These are phyloP conservation scores for Mycena leptocephala DNA, from an alignment of 768 basidiomycete genomes.

Conservation along the genomic window DNA sequence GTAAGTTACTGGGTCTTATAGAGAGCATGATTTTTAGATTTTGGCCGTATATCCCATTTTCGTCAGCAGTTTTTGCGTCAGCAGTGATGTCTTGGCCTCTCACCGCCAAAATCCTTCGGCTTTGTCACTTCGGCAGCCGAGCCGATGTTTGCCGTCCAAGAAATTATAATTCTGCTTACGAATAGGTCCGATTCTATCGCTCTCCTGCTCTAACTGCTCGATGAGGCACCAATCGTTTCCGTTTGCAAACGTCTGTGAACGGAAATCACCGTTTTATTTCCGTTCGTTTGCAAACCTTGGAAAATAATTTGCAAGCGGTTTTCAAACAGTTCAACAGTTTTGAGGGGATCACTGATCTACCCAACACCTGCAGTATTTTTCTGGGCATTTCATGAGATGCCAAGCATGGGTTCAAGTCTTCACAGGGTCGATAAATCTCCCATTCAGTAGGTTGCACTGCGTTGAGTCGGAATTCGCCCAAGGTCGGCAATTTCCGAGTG, in stretches of 20 bases:
- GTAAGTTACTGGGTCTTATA: no score
- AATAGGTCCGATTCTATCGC: no score
- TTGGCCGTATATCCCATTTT: no score
- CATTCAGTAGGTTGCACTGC: constrained; percentile 8
- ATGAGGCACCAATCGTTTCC: not conserved
- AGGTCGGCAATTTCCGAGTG: constrained; percentile 8
- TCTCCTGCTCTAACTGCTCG: no score
- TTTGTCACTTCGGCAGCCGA: no score
- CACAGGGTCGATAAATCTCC: not conserved
- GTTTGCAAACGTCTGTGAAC: not conserved
- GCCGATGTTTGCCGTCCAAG: no score
- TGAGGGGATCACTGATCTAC: not conserved
- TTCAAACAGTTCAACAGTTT: not conserved
- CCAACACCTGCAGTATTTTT: not conserved
- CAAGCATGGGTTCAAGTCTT: not conserved
- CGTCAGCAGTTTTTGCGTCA: no score
- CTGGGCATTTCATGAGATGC: not conserved
- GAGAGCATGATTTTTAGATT: no score
- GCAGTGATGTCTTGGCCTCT: no score
- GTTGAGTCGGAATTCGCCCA: not conserved
- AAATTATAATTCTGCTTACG: no score
- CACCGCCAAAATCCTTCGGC: no score
- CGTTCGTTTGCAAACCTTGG: not conserved
- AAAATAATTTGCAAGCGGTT: not conserved
- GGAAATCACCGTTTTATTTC: constrained; percentile 4